Conservation (phyloP, 345 rosid species). For the Laguncularia racemosa region DNA sequence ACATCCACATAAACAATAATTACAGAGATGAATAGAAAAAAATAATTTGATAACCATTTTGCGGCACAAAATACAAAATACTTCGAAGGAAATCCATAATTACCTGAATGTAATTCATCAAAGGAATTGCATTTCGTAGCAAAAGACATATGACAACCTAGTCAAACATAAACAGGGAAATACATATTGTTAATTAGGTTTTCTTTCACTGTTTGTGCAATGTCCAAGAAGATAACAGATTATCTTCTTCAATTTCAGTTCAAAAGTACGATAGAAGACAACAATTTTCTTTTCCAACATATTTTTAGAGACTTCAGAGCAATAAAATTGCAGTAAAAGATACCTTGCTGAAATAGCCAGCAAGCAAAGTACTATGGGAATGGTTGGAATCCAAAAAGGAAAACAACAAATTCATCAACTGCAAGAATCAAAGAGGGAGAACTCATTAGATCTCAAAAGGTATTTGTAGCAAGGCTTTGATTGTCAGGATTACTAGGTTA, state of each 20-base stretch:
- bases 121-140: slow-evolving; percentile 76
- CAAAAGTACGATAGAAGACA: too few species aligned
- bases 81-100: slow-evolving; percentile 11
- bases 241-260: neutral
- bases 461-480: neutral
- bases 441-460: neutral
- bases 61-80: too few species aligned
- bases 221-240: neutral
- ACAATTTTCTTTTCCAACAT: too few species aligned
- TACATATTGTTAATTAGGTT: neutral
- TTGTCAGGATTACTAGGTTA: slow-evolving; percentile 13
- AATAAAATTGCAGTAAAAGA: slow-evolving; percentile 1
- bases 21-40: too few species aligned
- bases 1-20: too few species aligned
- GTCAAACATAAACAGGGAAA: neutral
- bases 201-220: neutral
- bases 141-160: slow-evolving; percentile 82
- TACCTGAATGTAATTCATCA: slow-evolving; percentile 72
- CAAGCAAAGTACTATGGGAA: slow-evolving; percentile 54
- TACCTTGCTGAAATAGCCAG: slow-evolving; percentile 98
- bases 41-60: too few species aligned
- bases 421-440: slow-evolving; percentile 13
- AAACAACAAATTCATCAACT: slow-evolving; percentile 84
- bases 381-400: slow-evolving; percentile 70
- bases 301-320: neutral